Base-by-base conservation (phyloP, 2,329 filamentous ascomycete genomes). In the Exophiala sideris region DNA sequence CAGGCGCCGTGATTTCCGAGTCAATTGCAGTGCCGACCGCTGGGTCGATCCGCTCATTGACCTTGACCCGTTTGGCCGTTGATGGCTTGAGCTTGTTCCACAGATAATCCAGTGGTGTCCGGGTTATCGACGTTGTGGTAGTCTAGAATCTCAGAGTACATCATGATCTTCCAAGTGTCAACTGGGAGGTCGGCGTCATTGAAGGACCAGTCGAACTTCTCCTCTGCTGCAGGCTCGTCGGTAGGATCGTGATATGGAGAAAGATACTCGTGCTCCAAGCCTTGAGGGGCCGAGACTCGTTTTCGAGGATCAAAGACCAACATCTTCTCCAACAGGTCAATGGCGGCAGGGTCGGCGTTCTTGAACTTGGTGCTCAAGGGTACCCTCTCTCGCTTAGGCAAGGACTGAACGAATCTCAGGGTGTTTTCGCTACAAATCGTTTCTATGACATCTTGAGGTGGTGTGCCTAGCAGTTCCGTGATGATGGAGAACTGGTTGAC, bases 121-220 rank as follows among this genome's bases (percentile, higher is more conserved):
- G 59, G 58, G 40, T 65, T 68, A 62, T 95, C 91, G 60, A 96
- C 87, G 68, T 97, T 96, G 76, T 97, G 94, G 75, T 96, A 97
- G 73, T 97, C 91, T 66, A 97, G 86, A 66, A 99, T 97, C 73
- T 97, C 92, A 48, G 91, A 96, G 79, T 97, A 97, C 94, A 99
- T 99, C 94, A 97, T 99, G 70, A 99, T 96, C 79, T 99, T 99
- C 94, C 94, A 99, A n/a, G 91, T 96, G 70, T 99, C 94, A 47
- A 97, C 91, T 1, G 94, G 92, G 53, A 99, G 78, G 69, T 99
- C 94, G 45, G 92, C 94, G 66, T 99, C 94, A 72, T 97, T 97
- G 76, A 99, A 99, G 50, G 91, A 96, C 94, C 94, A 99, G 71
- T 99, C 94, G 67, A 99, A 99, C 76, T 96, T 96, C 78, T 96